Evolutionary conservation across 2,329 filamentous ascomycete species (phyloP), one percentile per base, ranked within the genome.

Genomic region (Aspergillus neoniger): DNA sequence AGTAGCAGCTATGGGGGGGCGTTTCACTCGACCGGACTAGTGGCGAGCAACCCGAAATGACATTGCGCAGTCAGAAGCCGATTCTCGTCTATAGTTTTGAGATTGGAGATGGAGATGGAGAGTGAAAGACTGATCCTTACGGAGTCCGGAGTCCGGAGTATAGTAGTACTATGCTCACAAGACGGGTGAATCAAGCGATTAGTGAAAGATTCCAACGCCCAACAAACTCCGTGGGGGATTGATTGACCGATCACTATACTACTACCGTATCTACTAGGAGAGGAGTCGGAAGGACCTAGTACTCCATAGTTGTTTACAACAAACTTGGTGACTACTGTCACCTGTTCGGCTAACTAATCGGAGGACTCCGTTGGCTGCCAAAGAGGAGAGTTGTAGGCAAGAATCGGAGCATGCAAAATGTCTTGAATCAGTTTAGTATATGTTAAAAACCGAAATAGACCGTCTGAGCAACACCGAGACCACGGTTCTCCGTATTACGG

Each of bases 81-180:
- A 36, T 36, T 36, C 12, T 36, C 12, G 32, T 36, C 32, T 36
- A 14, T 36, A 14, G 28, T 36, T 14, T 36, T 14, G 32, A 36
- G 32, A 36, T 15, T 12, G 32, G 30, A 23, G 21, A 1, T 23
- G 21, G 30, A 36, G 32, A 32, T 32, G n/a, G 51, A 50, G 36
- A 15, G 25, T 30, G 28, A 30, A 12, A 38, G 30, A 38, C 36
- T 28, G 39, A 48, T 41, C 14, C 6, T 43, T 41, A 55, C 49
- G 56, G 56, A 58, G 53, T 51, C 21, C 57, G 57, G 52, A 55
- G 51, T 59, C 44, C 48, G 56, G 55, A 53, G 56, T 59, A 59
- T 39, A 44, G 28, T 30, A 25, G 9, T 12, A 28, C 25, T 28
- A 30, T 30, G 28, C 28, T 30, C 28, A 30, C 15, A 49, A 15